Evolutionary conservation across 805 yeast species (phyloP).

Genomic region (Zygosaccharomyces rouxii): DNA sequence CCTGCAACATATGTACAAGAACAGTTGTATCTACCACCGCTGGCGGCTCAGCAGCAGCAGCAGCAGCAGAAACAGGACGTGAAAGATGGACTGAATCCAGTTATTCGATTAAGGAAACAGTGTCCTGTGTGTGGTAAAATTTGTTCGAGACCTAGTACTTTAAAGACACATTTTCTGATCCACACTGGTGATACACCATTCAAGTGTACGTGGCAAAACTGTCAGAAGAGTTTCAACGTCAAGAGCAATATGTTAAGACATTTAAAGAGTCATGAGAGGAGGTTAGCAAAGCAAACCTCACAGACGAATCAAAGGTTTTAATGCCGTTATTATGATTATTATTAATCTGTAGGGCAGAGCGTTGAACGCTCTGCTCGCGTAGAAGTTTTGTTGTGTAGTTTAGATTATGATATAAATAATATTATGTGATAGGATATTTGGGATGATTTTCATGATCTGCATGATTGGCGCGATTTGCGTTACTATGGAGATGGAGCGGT

Average conservation of each 20-base stretch:
- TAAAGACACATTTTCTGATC: constrained; percentile 72
- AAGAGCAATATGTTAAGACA: constrained; percentile 81
- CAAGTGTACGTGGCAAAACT: constrained; percentile 56
- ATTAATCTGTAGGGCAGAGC: background rate
- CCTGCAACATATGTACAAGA: constrained; percentile 11
- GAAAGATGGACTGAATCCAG: constrained; percentile 7
- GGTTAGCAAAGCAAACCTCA: constrained; percentile 13
- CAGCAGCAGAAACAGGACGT: constrained; percentile 2
- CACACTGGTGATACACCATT: constrained; percentile 83
- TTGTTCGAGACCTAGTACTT: constrained; percentile 77
- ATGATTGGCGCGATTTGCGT: background rate
- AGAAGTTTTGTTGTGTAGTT: background rate
- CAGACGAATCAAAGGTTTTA: background rate
- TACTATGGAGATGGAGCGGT: background rate
- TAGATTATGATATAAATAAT: background rate
- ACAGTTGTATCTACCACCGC: constrained; percentile 4
- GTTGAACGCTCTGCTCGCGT: background rate
- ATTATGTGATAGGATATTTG: background rate
- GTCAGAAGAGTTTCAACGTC: constrained; percentile 68
- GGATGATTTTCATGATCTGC: background rate
- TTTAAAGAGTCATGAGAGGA: constrained; percentile 55
- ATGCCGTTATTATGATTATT: too few relatives aligned
- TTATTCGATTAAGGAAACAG: constrained; percentile 34
- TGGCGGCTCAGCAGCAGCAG: constrained; percentile 6
- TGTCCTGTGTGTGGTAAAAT: constrained; percentile 62